Evolutionary conservation across 164 flowering plant genomes (phyloP), one percentile per base, ranked within the genome.

Genomic region (Brasenia schreberi): DNA sequence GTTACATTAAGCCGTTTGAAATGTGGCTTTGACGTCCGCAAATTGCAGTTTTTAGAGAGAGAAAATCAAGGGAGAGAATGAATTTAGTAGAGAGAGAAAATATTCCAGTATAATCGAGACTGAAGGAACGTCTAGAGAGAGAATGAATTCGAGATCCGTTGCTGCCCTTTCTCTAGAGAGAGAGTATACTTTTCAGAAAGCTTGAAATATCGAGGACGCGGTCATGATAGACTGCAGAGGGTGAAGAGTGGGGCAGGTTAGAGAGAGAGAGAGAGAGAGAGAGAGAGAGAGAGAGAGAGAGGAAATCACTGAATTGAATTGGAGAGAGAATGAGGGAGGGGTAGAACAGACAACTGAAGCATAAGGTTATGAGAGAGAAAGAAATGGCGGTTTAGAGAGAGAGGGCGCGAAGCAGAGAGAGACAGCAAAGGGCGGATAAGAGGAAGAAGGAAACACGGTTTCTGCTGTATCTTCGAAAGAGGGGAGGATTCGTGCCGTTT

Each of bases 401-500:
- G 18, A 66, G 61, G 44, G 42, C 16, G 27, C 7, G 59, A n/a
- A 6, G 23, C 19, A 42, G 19, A 64, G 45, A 67, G 7, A 56
- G 6, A 39, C 9, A 14, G 14, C 45, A 42, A 7, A 56, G 43
- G 7, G 63, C 58, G 27, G 44, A 19, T 44, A 65, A 63, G 65
- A 9, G 19, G 43, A 5, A 27, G 64, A 16, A 64, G 58, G 18
- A 18, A 61, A 7, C 6, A 49, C 12, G 56, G 39, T 33, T 3
- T 33, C 3, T 33, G 39, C 4, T 33, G 39, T 33, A 33, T 33
- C 39, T 33, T 33, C 39, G 39, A 33, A 33, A 49, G 56, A 49
- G 56, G 56, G 10, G 56, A 49, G 56, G 16, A 9, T 49, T 49
- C 56, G 11, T 44, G 44, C 60, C 23, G 68, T 63, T 69, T 62